Evolutionary conservation across 1,284 basidiomycete genomes (phyloP), one percentile per base, ranked within the genome.

Genomic region (Taiwanofungus camphoratus): DNA sequence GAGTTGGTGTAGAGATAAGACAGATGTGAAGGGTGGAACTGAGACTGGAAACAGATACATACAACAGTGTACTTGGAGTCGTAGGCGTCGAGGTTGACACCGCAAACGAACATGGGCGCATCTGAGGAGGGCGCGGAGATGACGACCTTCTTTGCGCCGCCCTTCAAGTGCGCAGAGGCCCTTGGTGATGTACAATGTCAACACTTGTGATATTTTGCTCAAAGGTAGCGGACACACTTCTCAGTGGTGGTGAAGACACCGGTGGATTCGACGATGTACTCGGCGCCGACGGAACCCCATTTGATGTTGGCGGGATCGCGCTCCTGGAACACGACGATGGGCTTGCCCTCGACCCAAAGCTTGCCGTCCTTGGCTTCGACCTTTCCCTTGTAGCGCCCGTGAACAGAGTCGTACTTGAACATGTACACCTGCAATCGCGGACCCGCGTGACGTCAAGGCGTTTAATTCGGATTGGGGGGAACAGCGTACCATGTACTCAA

Each of bases 381-480:
- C 45, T 77, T 67, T 52, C 94, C 95, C 66, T 92, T 85, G 84
- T 88, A 99, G 68, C 87, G 83, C 53, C 95, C 92, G 77, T 99
- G 95, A 60, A 94, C 93, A 51, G 93, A 92, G 70, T 98, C 95
- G 68, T 87, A 98, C 80, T 97, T 98, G 90, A 98, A 96, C 94
- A 99, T 96, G 85, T 99, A 97, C 65, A 92, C 84, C 87, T 88
- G 48, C n/a, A n/a, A n/a, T n/a, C n/a, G n/a, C n/a, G n/a, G 12
- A 29, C 31, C 8, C 11, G 31, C 11, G 31, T 29, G n/a, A 8
- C 26, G 26, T 33, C 31, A 33, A 16, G 11, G 11, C 21, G 38
- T n/a, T n/a, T n/a, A n/a, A n/a, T n/a, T n/a, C n/a, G n/a, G n/a
- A n/a, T n/a, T n/a, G n/a, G n/a, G n/a, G n/a, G n/a, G n/a, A n/a